phyloP scores from a whole-genome alignment of 2,329 filamentous ascomycete genomes.

The Dactylonectria macrodidyma region DNA sequence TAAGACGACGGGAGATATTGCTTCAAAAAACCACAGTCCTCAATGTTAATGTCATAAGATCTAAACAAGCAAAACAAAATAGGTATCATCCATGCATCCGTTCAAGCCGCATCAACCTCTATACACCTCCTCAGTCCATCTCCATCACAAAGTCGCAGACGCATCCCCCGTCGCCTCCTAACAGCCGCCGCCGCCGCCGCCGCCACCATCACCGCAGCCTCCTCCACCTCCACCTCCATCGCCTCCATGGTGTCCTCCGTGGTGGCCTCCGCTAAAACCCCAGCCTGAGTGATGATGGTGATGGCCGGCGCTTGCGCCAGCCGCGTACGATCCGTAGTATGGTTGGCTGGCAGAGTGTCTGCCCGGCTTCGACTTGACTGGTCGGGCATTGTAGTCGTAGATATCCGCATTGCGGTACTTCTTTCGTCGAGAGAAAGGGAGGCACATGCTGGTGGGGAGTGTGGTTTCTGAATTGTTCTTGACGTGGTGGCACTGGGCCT shows the following conservation, averaged over 20 bases:
- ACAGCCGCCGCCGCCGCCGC: not conserved
- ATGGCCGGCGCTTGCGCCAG: not conserved
- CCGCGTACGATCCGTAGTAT: not conserved
- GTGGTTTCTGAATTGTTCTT: not conserved
- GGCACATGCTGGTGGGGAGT: not conserved
- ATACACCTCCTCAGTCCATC: not conserved
- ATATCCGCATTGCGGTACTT: too few species aligned
- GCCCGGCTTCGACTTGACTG: not conserved
- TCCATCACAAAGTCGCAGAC: not conserved
- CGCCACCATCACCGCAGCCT: not conserved
- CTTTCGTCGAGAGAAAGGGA: not conserved
- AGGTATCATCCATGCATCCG: not conserved
- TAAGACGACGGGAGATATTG: not conserved
- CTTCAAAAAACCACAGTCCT: not conserved
- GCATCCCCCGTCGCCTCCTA: not conserved
- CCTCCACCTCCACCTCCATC: constrained; percentile 2
- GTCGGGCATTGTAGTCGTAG: not conserved
- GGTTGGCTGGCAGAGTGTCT: not conserved
- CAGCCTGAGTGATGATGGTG: not conserved
- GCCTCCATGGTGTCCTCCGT: not conserved
- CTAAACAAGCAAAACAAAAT: not conserved
- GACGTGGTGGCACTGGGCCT: not conserved
- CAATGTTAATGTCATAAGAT: not conserved
- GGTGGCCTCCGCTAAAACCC: not conserved
- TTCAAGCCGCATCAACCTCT: not conserved